Evolutionary conservation across 768 basidiomycete genomes (phyloP), one percentile per base, ranked within the genome.

Genomic region (Dendrothele bispora): DNA sequence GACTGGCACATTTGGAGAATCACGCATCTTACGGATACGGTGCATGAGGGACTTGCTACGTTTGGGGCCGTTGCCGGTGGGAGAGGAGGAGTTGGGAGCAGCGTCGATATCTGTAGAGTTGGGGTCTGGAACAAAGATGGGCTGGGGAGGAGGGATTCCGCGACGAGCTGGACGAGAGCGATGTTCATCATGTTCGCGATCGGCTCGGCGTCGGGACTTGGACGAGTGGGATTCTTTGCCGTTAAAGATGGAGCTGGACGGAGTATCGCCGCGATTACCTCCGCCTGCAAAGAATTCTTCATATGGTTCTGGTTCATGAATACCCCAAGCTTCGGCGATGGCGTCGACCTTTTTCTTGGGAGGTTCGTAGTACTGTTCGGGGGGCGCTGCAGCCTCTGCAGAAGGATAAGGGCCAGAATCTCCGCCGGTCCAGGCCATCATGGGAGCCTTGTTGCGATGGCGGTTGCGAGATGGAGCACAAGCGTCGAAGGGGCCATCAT

Each of bases 251-350:
- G 86, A 86, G 58, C 77, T 82, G 28, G 83, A 68, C 11, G 82
- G 79, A 5, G 84, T 82, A 40, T 82, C 83, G 22, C 74, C 78
- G 40, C 59, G 75, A 47, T 55, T 63, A 48, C 86, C 86, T 36
- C 88, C 86, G 17, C 88, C 91, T 20, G 89, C 90, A 53, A 82
- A 88, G 61, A 93, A 94, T 57, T 94, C 91, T 57, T 94, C 91
- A 57, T 79, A 93, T 6, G 91, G 91, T 60, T 94, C 91, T 4
- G 91, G 91, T 58, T 93, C 91, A 56, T 91, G 88, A 42, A 90
- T 91, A 29, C 91, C 91, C 91, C 91, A 93, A 1, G 91, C 91
- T 66, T 93, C 91, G 38, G 91, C 91, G 49, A 94, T 84, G 29
- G 88, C 89, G 56, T 93, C 89, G 27, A 88, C 84, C 60, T 89